phyloP scores from a whole-genome alignment of 1,284 basidiomycete species.

The Ceraceosorus guamensis region DNA sequence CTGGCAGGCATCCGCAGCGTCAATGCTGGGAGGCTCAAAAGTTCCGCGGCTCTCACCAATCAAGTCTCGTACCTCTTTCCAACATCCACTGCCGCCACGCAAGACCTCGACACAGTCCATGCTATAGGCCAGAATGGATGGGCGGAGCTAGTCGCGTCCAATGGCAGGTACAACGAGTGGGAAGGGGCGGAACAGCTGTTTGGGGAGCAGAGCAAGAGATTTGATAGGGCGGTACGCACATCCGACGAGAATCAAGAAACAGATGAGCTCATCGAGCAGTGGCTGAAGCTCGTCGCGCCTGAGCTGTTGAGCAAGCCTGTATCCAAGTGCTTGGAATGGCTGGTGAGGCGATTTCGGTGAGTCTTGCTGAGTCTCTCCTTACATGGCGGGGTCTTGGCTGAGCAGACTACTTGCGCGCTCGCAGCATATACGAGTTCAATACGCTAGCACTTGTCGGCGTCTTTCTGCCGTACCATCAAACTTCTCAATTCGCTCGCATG shows the following conservation, averaged over 20 bases:
- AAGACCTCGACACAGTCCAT: constrained; percentile 69
- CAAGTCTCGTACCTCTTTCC: constrained; percentile 71
- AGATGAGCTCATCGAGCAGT: constrained; percentile 59
- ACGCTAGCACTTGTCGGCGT: constrained; percentile 68
- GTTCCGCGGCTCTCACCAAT: constrained; percentile 57
- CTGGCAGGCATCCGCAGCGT: constrained; percentile 72
- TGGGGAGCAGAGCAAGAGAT: constrained; percentile 66
- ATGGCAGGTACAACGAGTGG: constrained; percentile 27
- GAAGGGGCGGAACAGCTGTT: constrained; percentile 66
- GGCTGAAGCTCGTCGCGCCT: constrained; percentile 67
- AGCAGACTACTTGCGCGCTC: not conserved
- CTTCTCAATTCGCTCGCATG: constrained; percentile 89
- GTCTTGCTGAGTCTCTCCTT: too few relatives aligned
- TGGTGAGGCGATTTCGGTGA: constrained; percentile 83
- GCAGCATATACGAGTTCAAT: constrained; percentile 88
- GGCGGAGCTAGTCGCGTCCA: constrained; percentile 55
- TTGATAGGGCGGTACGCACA: constrained; percentile 74
- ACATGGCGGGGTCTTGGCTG: too few relatives aligned
- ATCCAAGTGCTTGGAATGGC: constrained; percentile 88
- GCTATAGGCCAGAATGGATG: constrained; percentile 75
- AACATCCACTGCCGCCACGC: constrained; percentile 35
- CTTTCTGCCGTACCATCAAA: constrained; percentile 91
- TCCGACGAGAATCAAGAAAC: constrained; percentile 61
- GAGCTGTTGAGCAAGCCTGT: constrained; percentile 75
- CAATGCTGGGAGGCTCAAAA: constrained; percentile 67